Evolutionary conservation across 805 yeast species (phyloP).

Genomic region (Nakazawaea populi): DNA sequence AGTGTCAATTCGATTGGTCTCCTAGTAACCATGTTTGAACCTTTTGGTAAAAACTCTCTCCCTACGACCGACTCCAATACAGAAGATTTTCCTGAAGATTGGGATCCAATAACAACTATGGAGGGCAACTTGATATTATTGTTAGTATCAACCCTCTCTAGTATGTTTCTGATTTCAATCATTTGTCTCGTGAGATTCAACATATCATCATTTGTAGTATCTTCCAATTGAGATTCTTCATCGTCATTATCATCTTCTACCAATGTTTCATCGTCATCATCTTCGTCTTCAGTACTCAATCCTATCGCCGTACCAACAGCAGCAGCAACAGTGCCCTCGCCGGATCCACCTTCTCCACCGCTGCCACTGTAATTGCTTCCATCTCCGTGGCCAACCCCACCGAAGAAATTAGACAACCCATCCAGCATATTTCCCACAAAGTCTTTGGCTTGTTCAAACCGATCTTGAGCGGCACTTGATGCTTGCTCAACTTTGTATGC

Average conservation of each 20-base stretch:
- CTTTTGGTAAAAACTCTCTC: conserved; percentile 96
- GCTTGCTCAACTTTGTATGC: conserved; percentile 92
- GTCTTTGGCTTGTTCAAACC: conserved; percentile 56
- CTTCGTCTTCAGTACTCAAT: conserved; percentile 32
- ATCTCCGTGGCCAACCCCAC: conserved; percentile 23
- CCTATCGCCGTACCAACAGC: conserved; percentile 48
- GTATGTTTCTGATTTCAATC: conserved; percentile 88
- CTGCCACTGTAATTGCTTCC: conserved; percentile 28
- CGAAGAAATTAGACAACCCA: conserved; percentile 37
- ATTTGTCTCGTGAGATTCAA: conserved; percentile 86
- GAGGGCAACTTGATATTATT: conserved; percentile 84
- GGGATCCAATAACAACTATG: conserved; percentile 95
- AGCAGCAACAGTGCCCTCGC: conserved; percentile 42
- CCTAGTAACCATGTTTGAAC: conserved; percentile 96
- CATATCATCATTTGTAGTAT: conserved; percentile 72
- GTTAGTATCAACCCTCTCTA: conserved; percentile 65
- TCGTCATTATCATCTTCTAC: conserved; percentile 38
- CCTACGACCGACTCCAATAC: conserved; percentile 96
- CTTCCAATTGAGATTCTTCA: conserved; percentile 38
- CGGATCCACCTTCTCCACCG: conserved; percentile 18
- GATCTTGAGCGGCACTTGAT: conserved; percentile 61
- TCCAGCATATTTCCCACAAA: conserved; percentile 51
- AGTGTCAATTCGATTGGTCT: conserved; percentile 94
- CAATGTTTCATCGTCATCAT: conserved; percentile 47
- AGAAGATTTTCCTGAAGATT: conserved; percentile 94